Evolutionary conservation across 2,329 filamentous ascomycete species (phyloP).

Genomic region (Myriosclerotinia curreyana): DNA sequence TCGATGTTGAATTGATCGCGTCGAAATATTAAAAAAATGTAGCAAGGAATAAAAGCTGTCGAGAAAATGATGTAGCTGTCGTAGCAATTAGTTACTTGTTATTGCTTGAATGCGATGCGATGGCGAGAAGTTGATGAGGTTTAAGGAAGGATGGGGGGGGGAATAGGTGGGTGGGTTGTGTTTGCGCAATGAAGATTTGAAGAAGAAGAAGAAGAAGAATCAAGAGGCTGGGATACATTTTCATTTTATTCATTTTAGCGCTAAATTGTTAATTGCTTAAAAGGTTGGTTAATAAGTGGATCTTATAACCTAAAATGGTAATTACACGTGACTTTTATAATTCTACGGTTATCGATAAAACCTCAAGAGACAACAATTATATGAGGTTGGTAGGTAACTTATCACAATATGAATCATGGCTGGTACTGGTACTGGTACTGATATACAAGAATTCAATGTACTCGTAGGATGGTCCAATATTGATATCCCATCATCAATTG

Average conservation of each 20-base stretch:
- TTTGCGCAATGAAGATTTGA: slow-evolving; percentile 15
- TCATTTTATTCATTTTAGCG: not conserved
- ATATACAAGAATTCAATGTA: too few species aligned
- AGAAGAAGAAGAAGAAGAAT: slow-evolving; percentile 23
- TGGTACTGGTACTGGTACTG: too few species aligned
- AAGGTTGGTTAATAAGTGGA: not conserved
- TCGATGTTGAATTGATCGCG: slow-evolving; percentile 7
- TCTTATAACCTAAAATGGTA: not conserved
- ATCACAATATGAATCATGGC: too few species aligned
- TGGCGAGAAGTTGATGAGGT: not conserved
- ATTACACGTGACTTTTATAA: too few species aligned
- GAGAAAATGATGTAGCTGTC: not conserved
- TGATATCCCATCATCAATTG: too few species aligned
- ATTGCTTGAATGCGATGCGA: slow-evolving; percentile 10
- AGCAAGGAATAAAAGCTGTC: not conserved
- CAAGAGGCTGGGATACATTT: slow-evolving; percentile 21
- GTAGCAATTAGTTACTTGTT: slow-evolving; percentile 1
- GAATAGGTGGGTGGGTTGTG: slow-evolving; percentile 13
- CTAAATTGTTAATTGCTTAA: not conserved
- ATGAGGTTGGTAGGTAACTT: too few species aligned
- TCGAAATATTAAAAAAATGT: slow-evolving; percentile 10
- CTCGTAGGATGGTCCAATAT: too few species aligned
- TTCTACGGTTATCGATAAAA: too few species aligned
- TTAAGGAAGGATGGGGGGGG: slow-evolving; percentile 4
- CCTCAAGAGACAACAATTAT: too few species aligned